Base-by-base conservation (phyloP, 345 rosid genomes). In the Ailanthus altissimus region DNA sequence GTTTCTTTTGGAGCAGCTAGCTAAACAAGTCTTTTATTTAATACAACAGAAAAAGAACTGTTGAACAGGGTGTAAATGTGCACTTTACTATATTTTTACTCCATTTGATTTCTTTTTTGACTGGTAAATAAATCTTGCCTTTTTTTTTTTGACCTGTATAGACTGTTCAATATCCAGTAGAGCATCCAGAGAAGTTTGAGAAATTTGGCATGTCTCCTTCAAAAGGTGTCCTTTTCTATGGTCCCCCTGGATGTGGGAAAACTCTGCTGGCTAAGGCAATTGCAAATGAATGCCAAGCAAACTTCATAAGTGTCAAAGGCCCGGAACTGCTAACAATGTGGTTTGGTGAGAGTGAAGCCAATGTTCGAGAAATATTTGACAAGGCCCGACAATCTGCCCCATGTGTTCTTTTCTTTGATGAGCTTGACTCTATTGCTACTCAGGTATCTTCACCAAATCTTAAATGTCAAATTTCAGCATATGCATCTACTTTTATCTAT, bases 121-220 rank as follows among this genome's bases (percentile, higher is more conserved):
- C 20, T 61, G 18, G 21, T 45, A 15, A 38, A 61, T 81, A 70
- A 77, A 0, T 20, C 64, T 71, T 14, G 14, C 1, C 67, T 18
- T 47, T 8, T 21, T 6, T 20, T 32, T 40, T 70, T 59, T 20
- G 36, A 2, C 23, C 43, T 63, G 50, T 40, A 28, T 76, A 90
- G 94, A 90, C 92, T 78, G 92, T 90, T 62, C 94, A 89, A 79
- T 90, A 89, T 77, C 94, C 94, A n/a, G 91, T 90, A 76, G 94
- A 90, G 91, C 94, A 90, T 58, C 94, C 94, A 3, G 92, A 90
- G 84, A 90, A 87, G 80, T 90, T 90, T 51, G 90, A 88, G 89
- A 90, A 90, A 76, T 89, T 90, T 81, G 94, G 91, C 8, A 89
- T 90, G 94, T 86, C 94, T 46, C 94, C 94, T n/a, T 90, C 94